These are phyloP conservation scores for Skeletonema costatum DNA, from an alignment of 108 stramenopile genomes.

Conservation along the genomic window DNA sequence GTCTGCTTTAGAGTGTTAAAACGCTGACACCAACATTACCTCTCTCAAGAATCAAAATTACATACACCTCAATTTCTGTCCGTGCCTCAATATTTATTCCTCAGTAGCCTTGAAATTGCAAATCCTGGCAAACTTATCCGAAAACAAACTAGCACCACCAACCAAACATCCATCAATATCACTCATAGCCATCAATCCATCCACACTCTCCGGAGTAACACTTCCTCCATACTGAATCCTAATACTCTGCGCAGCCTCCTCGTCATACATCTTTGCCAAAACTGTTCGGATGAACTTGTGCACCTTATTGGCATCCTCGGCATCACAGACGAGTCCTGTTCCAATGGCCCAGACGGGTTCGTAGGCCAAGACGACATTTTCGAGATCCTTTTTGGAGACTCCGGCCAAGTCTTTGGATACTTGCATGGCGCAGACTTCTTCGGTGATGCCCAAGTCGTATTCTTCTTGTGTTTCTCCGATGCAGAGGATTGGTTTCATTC, in stretches of 20 bases:
- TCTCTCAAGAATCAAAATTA: not conserved
- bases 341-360: constrained; percentile 99
- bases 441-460: constrained; percentile 52
- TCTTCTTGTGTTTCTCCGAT: constrained; percentile 77
- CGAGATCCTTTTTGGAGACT: constrained; percentile 51
- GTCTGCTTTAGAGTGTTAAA: not conserved
- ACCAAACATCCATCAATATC: constrained; percentile 86
- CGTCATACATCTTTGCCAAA: constrained; percentile 54
- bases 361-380: constrained; percentile 83
- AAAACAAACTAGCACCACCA: constrained; percentile 77
- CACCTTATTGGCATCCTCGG: constrained; percentile 41
- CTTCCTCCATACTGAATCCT: constrained; percentile 82
- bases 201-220: constrained; percentile 74
- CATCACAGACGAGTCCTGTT: constrained; percentile 47
- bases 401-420: constrained; percentile 70
- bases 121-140: constrained; percentile 83
- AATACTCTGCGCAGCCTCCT: constrained; percentile 46
- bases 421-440: constrained; percentile 59
- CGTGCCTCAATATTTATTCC: not conserved
- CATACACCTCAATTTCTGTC: not conserved
- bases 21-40: not conserved
- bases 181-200: constrained; percentile 73
- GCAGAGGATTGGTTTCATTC: constrained; percentile 72
- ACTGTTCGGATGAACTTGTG: constrained; percentile 47
- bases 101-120: not conserved